Base-by-base conservation (phyloP, 73 alveolate genomes). In the Vitrella brassicaformis region DNA sequence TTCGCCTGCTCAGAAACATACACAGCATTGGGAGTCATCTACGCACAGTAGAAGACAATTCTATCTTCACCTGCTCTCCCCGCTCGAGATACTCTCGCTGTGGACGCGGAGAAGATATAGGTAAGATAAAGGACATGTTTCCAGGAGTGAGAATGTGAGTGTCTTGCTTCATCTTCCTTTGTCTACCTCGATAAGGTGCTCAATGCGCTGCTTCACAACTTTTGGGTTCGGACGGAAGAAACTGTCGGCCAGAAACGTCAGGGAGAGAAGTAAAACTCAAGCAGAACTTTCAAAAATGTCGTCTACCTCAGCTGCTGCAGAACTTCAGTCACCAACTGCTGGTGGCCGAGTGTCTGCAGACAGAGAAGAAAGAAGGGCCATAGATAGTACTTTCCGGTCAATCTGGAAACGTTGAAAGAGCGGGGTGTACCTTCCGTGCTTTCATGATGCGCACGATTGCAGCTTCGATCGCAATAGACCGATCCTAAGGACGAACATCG, bases 381-480 rank as follows among this genome's bases (percentile, higher is more conserved):
- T 14, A 56, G 30, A 18, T 8, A 4, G 69, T 22, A 56, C 28
- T 4, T 56, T n/a, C 1, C 18, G 28, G 30, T 18, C 29, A 8
- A 56, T 9, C 47, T 8, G 7, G 29, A 67, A 29, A 71, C 75
- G 30, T 69, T 30, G 25, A 75, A 75, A 8, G 26, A 0, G 28
- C 81, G 72, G 47, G 70, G 72, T 31, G 47, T 71, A 73, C 79
- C 82, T 86, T 90, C 78, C 93, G 82, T 68, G 87, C 78, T 71
- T 92, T 92, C 93, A 92, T 90, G n/a, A 88, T 90, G 56, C 94
- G 86, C 47, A 92, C 96, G 25, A 92, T 90, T 14, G 94, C 91
- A n/a, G 96, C 98, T 73, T 92, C 96, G 47, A 92, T 91, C 29
- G 98, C 95, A 28, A 87, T 88, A 31, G 95, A 85, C 28, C 98